A percentile compares a stretch with the other conserved stretches of the same genome.
These are phyloP conservation scores for Phialocephala sp. DNA, from an alignment of 2,329 filamentous ascomycete genomes.

Conservation along the genomic window DNA sequence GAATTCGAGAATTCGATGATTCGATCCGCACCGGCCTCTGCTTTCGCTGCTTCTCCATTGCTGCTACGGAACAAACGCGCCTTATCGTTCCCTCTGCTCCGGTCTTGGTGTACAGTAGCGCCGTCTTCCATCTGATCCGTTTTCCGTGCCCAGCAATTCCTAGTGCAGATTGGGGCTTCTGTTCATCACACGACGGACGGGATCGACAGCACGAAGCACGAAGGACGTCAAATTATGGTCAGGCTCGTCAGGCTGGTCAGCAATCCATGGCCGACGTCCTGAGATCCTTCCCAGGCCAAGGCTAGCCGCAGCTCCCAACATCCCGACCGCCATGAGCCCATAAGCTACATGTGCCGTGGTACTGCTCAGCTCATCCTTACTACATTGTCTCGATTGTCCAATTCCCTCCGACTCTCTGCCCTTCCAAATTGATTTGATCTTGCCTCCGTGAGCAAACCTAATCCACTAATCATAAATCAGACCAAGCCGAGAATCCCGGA, in stretches of 20 bases:
- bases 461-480: background rate
- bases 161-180: background rate
- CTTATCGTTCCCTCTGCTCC: background rate
- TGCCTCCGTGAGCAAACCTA: conserved; percentile 3
- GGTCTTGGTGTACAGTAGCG: background rate
- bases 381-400: background rate
- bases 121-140: background rate
- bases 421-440: conserved; percentile 1
- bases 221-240: background rate
- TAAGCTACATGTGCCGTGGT: background rate
- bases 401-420: background rate
- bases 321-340: background rate
- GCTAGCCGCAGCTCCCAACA: background rate
- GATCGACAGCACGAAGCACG: background rate
- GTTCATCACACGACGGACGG: conserved; percentile 3
- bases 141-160: background rate
- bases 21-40: background rate
- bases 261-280: conserved; percentile 1
- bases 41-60: background rate
- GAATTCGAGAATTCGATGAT: too few relatives aligned
- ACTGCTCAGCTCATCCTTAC: conserved; percentile 3
- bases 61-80: background rate
- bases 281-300: background rate
- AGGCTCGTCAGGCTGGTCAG: too few relatives aligned
- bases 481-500: background rate